Evolutionary conservation across 2,329 filamentous ascomycete genomes (phyloP), one percentile per base, ranked within the genome.

Genomic region (Albifimbria verrucaria): DNA sequence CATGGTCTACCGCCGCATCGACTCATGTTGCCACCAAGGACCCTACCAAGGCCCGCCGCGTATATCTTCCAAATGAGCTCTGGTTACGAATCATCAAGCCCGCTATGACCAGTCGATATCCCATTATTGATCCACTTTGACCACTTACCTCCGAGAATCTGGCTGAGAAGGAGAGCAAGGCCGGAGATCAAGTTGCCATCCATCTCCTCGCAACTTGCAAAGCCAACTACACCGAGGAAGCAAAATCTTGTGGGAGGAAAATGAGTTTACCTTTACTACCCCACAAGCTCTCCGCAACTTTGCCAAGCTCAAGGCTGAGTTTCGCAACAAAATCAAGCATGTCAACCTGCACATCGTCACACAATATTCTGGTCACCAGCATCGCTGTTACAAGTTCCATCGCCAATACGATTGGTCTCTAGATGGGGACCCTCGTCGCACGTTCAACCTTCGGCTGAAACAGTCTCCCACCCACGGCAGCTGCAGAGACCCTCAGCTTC

Each of bases 41-140:
- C 26, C 65, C 67, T 12, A 62, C 60, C 23, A 62, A 61, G 47
- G 57, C 62, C 26, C 58, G 65, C 45, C 58, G 61, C n/a, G 78
- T 77, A 1, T 69, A 73, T 41, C 68, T 83, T 11, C 80, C 81
- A 1, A 74, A 73, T 23, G 81, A 83, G 63, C 72, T 83, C 45
- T 70, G 80, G 49, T 63, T 83, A 24, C 72, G 72, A 32, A 77
- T 84, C 49, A 68, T 83, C 46, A 73, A 74, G 42, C 79, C 77
- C 59, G 74, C 80, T 23, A 55, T 84, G 63, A 77, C 73, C 23
- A 78, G 77, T 59, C 70, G 1, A n/a, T 55, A 70, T 26, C 75
- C 81, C 26, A 80, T 84, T 56, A 69, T 83, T 48, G 80, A 84
- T 53, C 81, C 81, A 2, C 68, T 84, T 43, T 78, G 71, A 48